Percentiles rank a stretch among this genome's conserved stretches.
Evolutionary conservation across 2,329 filamentous ascomycete species (phyloP).

Genomic region (Talaromyces sp.): DNA sequence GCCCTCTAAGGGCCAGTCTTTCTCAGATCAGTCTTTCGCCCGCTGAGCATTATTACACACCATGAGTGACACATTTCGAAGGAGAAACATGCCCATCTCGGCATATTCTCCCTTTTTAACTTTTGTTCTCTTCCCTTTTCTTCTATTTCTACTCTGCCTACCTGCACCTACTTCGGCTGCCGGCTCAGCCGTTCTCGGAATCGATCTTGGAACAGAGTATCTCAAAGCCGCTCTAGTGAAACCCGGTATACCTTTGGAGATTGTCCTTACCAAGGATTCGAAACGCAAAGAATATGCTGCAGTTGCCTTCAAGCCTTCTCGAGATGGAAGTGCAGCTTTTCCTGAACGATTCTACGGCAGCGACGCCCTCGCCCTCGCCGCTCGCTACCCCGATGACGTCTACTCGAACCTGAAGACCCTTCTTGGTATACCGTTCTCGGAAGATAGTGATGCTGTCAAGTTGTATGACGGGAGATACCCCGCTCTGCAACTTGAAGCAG

Average conservation of each 20-base stretch:
- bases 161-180: slow-evolving; percentile 55
- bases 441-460: slow-evolving; percentile 50
- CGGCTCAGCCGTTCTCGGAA: slow-evolving; percentile 74
- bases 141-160: slow-evolving; percentile 51
- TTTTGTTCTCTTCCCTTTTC: slow-evolving; percentile 45
- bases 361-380: slow-evolving; percentile 80
- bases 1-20: neutral
- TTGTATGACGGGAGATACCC: slow-evolving; percentile 74
- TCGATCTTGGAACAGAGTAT: slow-evolving; percentile 94
- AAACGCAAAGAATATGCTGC: slow-evolving; percentile 91
- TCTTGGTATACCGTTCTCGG: slow-evolving; percentile 60
- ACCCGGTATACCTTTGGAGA: slow-evolving; percentile 93
- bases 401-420: slow-evolving; percentile 91
- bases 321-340: slow-evolving; percentile 60
- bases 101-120: slow-evolving; percentile 32
- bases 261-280: slow-evolving; percentile 95
- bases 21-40: neutral
- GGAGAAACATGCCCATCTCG: slow-evolving; percentile 20
- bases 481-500: slow-evolving; percentile 61
- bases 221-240: slow-evolving; percentile 96
- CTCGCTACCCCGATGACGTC: slow-evolving; percentile 85
- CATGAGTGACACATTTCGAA: slow-evolving; percentile 30
- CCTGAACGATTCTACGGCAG: slow-evolving; percentile 90
- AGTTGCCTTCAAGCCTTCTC: slow-evolving; percentile 86
- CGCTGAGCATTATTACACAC: neutral